Evolutionary conservation across 768 basidiomycete genomes (phyloP), one percentile per base, ranked within the genome.

Genomic region (Coprinopsis cinerea): DNA sequence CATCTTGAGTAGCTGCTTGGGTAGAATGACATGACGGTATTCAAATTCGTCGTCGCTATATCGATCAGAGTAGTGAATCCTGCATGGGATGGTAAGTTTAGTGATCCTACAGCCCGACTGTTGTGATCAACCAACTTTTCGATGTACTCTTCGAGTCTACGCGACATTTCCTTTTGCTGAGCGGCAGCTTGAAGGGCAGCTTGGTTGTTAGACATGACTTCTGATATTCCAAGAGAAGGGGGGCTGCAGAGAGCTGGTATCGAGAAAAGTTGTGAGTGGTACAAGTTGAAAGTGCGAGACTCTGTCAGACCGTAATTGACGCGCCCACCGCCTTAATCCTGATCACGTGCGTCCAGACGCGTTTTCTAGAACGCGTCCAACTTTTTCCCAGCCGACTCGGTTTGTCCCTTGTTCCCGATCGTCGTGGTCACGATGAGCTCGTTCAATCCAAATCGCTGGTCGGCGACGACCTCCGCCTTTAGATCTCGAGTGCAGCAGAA

Each of bases 21-120:
- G 95, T 17, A 99, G 73, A 57, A 96, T 96, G 57, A 99, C 95
- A 67, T 98, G 95, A 50, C 92, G 88, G 64, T 97, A 98, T 74
- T 98, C 94, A 67, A 79, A 96, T 55, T 79, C 70, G 66, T 95
- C 91, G 67, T 98, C 94, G 6, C 88, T 80, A 66, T 97, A 93
- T 54, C 89, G 83, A 67, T 92, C 88, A 53, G 90, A 92, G 63
- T 92, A 92, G 61, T 90, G 85, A 59, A 92, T 92, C 64, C 89
- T 92, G 51, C 11, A 32, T 45, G 4, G 4, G 14, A 28, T 18
- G 10, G 17, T n/a, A 28, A 23, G 15, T 27, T 34, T 56, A 48
- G 43, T 49, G 24, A 28, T 56, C 37, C 53, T 49, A 56, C 49
- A 59, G 59, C 41, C 50, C 50, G 53, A 55, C 49, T 51, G 49